These are phyloP conservation scores for Platismatia glauca DNA, from an alignment of 495 filamentous ascomycete genomes.

Conservation along the genomic window DNA sequence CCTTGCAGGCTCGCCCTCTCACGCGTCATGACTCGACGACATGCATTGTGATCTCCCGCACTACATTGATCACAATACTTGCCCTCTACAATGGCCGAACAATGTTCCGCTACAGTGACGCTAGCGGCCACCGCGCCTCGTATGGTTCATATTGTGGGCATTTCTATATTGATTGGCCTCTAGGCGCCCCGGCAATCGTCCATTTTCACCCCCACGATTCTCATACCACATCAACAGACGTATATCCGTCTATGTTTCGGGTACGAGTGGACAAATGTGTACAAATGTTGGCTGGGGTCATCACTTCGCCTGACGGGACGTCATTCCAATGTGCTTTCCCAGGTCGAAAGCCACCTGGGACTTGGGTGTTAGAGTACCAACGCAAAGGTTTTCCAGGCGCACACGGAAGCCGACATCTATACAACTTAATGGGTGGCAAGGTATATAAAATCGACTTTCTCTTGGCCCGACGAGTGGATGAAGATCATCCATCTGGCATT, in stretches of 20 bases:
- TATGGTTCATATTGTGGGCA: slow-evolving; percentile 31
- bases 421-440: slow-evolving; percentile 31
- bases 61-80: slow-evolving; percentile 30
- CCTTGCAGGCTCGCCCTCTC: slow-evolving; percentile 7
- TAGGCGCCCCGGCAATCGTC: slow-evolving; percentile 29
- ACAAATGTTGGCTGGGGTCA: slow-evolving; percentile 29
- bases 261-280: slow-evolving; percentile 30
- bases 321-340: slow-evolving; percentile 27
- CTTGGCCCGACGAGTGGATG: background rate
- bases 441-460: slow-evolving; percentile 29
- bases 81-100: slow-evolving; percentile 25
- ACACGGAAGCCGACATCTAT: slow-evolving; percentile 29
- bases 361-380: slow-evolving; percentile 26
- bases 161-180: slow-evolving; percentile 32
- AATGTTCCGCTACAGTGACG: slow-evolving; percentile 31
- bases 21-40: background rate
- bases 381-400: slow-evolving; percentile 28
- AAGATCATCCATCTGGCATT: background rate
- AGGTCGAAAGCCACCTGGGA: slow-evolving; percentile 25
- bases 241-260: slow-evolving; percentile 26
- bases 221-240: slow-evolving; percentile 24
- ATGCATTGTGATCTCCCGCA: slow-evolving; percentile 25
- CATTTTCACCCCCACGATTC: slow-evolving; percentile 30
- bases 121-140: slow-evolving; percentile 28
- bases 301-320: slow-evolving; percentile 17